phyloP scores from a whole-genome alignment of 805 yeast species.

The Middelhovenomyces tepae region DNA sequence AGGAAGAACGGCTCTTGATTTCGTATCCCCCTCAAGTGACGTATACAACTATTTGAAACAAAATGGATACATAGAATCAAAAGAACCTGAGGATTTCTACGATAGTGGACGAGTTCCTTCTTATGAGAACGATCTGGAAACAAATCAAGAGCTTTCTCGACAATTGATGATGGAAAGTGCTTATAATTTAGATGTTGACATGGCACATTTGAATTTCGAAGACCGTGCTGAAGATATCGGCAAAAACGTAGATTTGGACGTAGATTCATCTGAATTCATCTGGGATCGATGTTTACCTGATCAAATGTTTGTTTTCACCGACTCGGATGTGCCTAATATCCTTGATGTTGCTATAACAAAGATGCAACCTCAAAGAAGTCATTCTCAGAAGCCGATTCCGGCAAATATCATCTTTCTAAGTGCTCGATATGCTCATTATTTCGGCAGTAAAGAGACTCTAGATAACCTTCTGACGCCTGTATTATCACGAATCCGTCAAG shows the following conservation, averaged over 20 bases:
- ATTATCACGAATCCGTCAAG: slow-evolving; percentile 26
- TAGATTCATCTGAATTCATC: slow-evolving; percentile 20
- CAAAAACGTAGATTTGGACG: slow-evolving; percentile 7
- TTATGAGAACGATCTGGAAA: slow-evolving; percentile 4
- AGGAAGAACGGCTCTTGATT: slow-evolving; percentile 43
- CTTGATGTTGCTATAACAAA: slow-evolving; percentile 30
- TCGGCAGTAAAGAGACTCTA: slow-evolving; percentile 26
- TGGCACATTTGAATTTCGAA: slow-evolving; percentile 18
- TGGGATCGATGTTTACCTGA: slow-evolving; percentile 34
- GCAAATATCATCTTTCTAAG: slow-evolving; percentile 35
- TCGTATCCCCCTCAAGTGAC: slow-evolving; percentile 49
- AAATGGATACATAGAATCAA: slow-evolving; percentile 17
- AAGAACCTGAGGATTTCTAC: slow-evolving; percentile 19
- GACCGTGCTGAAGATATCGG: slow-evolving; percentile 10
- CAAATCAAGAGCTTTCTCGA: slow-evolving; percentile 15
- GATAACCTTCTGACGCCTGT: slow-evolving; percentile 25
- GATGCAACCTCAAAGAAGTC: slow-evolving; percentile 29
- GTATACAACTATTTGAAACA: slow-evolving; percentile 48
- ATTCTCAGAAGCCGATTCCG: slow-evolving; percentile 31
- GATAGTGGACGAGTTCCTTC: slow-evolving; percentile 14
- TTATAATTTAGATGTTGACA: slow-evolving; percentile 25
- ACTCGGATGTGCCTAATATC: slow-evolving; percentile 29
- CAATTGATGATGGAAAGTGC: slow-evolving; percentile 23
- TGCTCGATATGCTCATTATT: slow-evolving; percentile 31
- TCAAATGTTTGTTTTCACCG: slow-evolving; percentile 32